Conservation (phyloP, 2,329 filamentous ascomycete genomes). For the Cladosporium sp. region DNA sequence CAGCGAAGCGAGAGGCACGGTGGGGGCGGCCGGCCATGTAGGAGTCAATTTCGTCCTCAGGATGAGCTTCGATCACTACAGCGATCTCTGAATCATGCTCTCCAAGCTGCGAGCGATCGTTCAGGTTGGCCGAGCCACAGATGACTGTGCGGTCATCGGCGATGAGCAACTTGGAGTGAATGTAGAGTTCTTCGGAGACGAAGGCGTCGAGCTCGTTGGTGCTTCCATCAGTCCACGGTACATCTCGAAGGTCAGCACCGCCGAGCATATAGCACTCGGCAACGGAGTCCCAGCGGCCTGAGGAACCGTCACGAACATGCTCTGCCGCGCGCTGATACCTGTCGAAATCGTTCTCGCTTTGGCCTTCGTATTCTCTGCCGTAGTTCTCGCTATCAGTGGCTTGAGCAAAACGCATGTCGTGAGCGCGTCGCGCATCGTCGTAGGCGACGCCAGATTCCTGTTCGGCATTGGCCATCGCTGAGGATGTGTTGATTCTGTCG, state of each 20-base stretch:
- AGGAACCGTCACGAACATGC: slow-evolving; percentile 45
- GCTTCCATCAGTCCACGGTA: slow-evolving; percentile 59
- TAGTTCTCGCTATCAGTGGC: slow-evolving; percentile 37
- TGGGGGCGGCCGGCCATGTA: slow-evolving; percentile 72
- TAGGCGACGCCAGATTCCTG: slow-evolving; percentile 65
- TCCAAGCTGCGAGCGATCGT: slow-evolving; percentile 75
- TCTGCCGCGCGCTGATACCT: slow-evolving; percentile 72
- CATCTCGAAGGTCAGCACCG: slow-evolving; percentile 67
- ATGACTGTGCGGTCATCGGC: slow-evolving; percentile 81
- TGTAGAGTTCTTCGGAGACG: slow-evolving; percentile 63
- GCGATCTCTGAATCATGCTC: slow-evolving; percentile 86
- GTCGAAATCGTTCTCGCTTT: slow-evolving; percentile 23
- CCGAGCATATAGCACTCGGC: slow-evolving; percentile 80
- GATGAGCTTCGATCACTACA: slow-evolving; percentile 79
- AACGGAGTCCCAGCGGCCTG: slow-evolving; percentile 71
- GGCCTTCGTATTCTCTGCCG: slow-evolving; percentile 40
- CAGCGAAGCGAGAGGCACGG: slow-evolving; percentile 72
- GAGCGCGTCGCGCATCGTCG: slow-evolving; percentile 63
- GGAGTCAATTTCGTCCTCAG: slow-evolving; percentile 65
- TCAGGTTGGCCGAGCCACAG: slow-evolving; percentile 72
- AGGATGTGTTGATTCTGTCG: slow-evolving; percentile 74
- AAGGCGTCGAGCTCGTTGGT: slow-evolving; percentile 61
- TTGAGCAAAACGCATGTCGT: slow-evolving; percentile 55
- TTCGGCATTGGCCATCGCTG: slow-evolving; percentile 62
- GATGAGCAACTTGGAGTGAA: slow-evolving; percentile 72